Evolutionary conservation across 2,329 filamentous ascomycete genomes (phyloP), one percentile per base, ranked within the genome.

Genomic region (Apiospora hydei): DNA sequence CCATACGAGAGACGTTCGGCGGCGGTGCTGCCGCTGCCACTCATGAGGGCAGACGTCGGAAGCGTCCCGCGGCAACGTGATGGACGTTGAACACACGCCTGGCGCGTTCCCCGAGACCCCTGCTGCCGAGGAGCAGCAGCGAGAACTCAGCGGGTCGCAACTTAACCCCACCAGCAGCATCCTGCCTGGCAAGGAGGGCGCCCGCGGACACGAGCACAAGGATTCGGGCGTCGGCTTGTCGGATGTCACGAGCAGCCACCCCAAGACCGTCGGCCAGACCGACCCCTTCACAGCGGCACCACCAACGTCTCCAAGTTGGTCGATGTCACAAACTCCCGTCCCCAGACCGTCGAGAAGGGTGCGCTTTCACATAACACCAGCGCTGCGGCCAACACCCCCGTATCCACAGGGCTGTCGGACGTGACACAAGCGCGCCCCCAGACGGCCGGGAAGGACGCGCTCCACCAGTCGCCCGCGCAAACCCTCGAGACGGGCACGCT

Each of bases 31-130:
- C 49, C 43, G 38, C 30, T 16, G 38, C 24, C 30, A 30, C 46
- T 2, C 67, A 51, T 21, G 24, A 24, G 4, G 26, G 13, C 30
- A 69, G n/a, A 26, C 38, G 46, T 13, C 68, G 2, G 66, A 68
- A n/a, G 66, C 13, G 2, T 21, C 26, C 34, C 68, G 30, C 30
- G 47, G 47, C n/a, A n/a, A n/a, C 18, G 21, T 43, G 4, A 47
- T 69, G n/a, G 68, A 51, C 46, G 13, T 11, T 34, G 26, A 30
- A 30, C 30, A 43, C 21, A 69, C 68, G 0, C 68, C 68, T 4
- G 68, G 68, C 34, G 47, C 68, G 21, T 69, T 69, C 68, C 68
- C 68, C 38, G 57, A 64, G 8, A 69, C 68, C 10, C 68, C 68
- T 4, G 24, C 18, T 11, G 6, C 16, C 8, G 68, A 69, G 47